Percentiles rank a stretch among this genome's conserved stretches.
Conservation (phyloP, 2,329 filamentous ascomycete species). For the Monilinia aucupariae region DNA sequence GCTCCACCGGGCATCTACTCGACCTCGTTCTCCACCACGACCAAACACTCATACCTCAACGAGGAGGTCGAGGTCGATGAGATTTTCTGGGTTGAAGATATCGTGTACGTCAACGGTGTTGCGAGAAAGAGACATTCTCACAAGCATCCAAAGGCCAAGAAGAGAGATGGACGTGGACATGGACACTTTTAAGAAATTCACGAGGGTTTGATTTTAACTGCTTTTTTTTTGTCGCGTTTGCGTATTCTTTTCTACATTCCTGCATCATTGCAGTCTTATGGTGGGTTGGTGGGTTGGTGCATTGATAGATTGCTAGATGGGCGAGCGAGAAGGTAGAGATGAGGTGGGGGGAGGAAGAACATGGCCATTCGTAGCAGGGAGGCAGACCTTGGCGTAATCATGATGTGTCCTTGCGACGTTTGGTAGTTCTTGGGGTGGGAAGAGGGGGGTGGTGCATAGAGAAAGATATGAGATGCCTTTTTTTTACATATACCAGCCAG, state of each 20-base stretch:
- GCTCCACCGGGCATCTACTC: conserved; percentile 36
- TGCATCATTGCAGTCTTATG: conserved; percentile 3
- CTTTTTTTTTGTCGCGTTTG: not conserved
- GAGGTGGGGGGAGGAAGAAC: not conserved
- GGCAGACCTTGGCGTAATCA: not conserved
- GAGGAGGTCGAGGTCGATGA: conserved; percentile 42
- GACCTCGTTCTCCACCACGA: conserved; percentile 49
- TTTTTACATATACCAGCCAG: not conserved
- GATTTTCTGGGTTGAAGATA: conserved; percentile 52
- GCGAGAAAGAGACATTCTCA: conserved; percentile 15
- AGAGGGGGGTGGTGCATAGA: not conserved
- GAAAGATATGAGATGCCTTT: not conserved
- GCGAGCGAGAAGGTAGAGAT: too few relatives aligned
- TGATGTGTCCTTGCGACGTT: not conserved
- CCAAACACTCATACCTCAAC: conserved; percentile 35
- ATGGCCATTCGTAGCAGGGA: not conserved
- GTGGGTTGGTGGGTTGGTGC: not conserved
- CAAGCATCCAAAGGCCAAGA: conserved; percentile 7
- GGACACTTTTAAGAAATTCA: not conserved
- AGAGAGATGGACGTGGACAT: conserved; percentile 1
- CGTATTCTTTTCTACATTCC: not conserved
- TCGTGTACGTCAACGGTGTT: conserved; percentile 34
- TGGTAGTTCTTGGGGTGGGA: not conserved
- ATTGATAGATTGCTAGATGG: not conserved
- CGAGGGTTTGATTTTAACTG: conserved; percentile 1